phyloP scores from a whole-genome alignment of 2,329 filamentous ascomycete species.

The Amylocarpus encephaloides region DNA sequence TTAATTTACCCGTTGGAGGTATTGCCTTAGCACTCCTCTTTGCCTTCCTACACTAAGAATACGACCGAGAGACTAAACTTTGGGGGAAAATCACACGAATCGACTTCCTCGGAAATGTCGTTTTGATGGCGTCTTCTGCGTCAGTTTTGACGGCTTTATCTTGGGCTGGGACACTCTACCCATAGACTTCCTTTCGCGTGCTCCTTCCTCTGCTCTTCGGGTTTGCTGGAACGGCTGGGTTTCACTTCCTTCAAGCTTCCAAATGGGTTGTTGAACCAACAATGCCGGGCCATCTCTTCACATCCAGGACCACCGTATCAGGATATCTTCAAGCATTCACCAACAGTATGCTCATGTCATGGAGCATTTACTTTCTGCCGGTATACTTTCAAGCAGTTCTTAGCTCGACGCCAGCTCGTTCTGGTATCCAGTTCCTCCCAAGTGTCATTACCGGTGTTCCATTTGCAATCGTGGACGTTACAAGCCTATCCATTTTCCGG shows the following conservation, averaged over 20 bases:
- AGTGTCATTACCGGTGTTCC: not conserved
- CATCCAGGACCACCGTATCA: conserved; percentile 25
- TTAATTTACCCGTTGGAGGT: conserved; percentile 36
- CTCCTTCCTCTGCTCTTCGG: conserved; percentile 32
- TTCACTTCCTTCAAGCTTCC: not conserved
- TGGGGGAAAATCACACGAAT: no score
- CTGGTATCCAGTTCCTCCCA: not conserved
- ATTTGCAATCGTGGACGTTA: not conserved
- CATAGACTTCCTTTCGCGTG: conserved; percentile 6
- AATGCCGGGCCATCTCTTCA: not conserved
- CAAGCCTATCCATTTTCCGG: not conserved
- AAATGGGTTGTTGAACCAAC: not conserved
- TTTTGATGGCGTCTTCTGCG: conserved; percentile 37
- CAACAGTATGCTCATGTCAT: not conserved
- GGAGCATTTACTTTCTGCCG: conserved; percentile 5
- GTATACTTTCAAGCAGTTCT: conserved; percentile 5
- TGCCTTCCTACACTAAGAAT: conserved; percentile 4
- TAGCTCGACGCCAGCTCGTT: not conserved
- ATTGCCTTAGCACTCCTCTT: conserved; percentile 2
- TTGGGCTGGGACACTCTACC: not conserved
- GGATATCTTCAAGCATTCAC: conserved; percentile 27
- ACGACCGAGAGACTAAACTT: no score
- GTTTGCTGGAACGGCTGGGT: conserved; percentile 19
- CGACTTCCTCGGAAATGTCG: conserved; percentile 39
- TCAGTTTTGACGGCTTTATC: conserved; percentile 36